Evolutionary conservation across 2,329 filamentous ascomycete genomes (phyloP), one percentile per base, ranked within the genome.

Genomic region (Blastomyces emzantsi): DNA sequence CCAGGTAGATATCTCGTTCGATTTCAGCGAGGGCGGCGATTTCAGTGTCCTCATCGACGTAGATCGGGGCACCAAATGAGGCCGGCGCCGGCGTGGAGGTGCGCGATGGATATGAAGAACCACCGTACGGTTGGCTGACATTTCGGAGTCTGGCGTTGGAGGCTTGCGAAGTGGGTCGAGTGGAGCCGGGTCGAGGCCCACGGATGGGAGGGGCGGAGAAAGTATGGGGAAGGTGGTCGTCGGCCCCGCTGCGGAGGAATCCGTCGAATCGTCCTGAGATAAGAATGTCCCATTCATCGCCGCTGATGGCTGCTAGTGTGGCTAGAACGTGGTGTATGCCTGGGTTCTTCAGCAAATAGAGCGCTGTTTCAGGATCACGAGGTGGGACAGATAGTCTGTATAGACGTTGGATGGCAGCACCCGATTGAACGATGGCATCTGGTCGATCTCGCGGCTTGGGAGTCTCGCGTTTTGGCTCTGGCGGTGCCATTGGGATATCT

Each of bases 231-330:
- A 77, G 70, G 11, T 71, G 57, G 57, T 83, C 80, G 67, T 97
- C 92, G 7, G 90, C 91, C 28, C 93, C 93, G 55, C 91, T 96
- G 86, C 93, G 96, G 25, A 97, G 82, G 77, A 97, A 97, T 3
- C 93, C 93, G 72, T 97, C 92, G 70, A 97, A 97, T 36, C 93
- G 89, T 36, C 93, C 93, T 0, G 93, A 97, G 4, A 89, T 90
- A 15, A 97, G 82, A 63, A 97, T 96, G 66, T 97, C 93, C 93
- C 93, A 97, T 75, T 97, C 93, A n/a, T 90, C 89, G 57, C 87
- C 85, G 72, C 89, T 94, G 69, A 97, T 94, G 61, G 92, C 90
- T 45, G 90, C 87, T 60, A 97, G 82, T 0, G 93, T 96, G 51
- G 90, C 87, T 2, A 97, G 85, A 41, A 96, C 86, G 71, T 94